Evolutionary conservation across 441 rosid genomes (phyloP), one percentile per base, ranked within the genome.

Genomic region (Sinapis alba): DNA sequence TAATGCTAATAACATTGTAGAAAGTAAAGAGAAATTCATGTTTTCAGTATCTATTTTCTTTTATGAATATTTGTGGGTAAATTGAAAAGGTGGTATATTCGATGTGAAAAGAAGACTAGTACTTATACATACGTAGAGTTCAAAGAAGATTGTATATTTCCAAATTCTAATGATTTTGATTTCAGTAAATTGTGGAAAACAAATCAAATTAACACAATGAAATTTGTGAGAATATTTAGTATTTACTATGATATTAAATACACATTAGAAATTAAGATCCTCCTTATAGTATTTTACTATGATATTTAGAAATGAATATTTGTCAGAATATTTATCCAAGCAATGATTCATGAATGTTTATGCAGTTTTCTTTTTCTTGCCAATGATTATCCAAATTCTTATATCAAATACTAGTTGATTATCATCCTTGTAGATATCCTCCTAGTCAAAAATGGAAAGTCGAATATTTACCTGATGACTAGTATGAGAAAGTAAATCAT

Each of bases 1-100:
- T 18, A 75, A 50, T 59, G 56, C 62, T 1, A 68, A 12, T 60
- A 75, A 38, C 54, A 34, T 59, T 41, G 26, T 73, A 43, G 66
- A 19, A 57, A 18, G 47, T n/a, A 20, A 20, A 73, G 34, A 56
- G 54, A 57, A 27, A 2, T 56, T 65, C 71, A 73, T 73, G 1
- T 65, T 65, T 72, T 12, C 0, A 5, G 19, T 32, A n/a, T 45
- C 15, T 4, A 6, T 65, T 23, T 41, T n/a, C n/a, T n/a, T 21
- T 23, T 64, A 43, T 10, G 12, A 47, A 47, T 47, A 50, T 50
- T 18, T 50, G 21, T 32, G 38, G 21, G 16, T 7, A 7, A 18
- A 50, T 7, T 50, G 54, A 47, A 47, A 47, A 47, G 20, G 21
- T 16, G 54, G 54, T 32, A 7, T 58, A 41, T 26, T 28, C 8